Percentiles rank a stretch among this genome's conserved stretches.
Conservation (phyloP, 495 filamentous ascomycete species). For the Clavariopsis aquatica region DNA sequence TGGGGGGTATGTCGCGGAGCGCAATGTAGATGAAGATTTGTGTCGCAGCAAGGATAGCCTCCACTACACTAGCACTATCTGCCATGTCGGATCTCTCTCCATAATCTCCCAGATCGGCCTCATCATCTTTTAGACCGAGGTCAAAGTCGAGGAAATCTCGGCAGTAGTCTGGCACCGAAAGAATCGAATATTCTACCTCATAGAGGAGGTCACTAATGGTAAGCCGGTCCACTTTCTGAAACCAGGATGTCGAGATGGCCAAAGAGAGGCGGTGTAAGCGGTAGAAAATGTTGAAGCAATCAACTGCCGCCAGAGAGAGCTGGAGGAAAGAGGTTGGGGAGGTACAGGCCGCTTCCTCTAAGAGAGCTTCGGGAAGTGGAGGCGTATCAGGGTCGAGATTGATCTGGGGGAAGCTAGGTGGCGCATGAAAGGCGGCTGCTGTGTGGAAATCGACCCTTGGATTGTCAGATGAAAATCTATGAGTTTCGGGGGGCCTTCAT, state of each 20-base stretch:
- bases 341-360: conserved; percentile 29
- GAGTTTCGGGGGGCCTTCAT: no score
- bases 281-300: conserved; percentile 37
- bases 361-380: conserved; percentile 23
- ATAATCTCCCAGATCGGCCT: background rate
- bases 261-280: conserved; percentile 31
- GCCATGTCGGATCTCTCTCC: conserved; percentile 7
- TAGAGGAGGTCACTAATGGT: conserved; percentile 30
- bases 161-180: conserved; percentile 25
- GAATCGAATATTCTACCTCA: conserved; percentile 26
- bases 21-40: conserved; percentile 30
- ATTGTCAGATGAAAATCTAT: no score
- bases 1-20: conserved; percentile 22
- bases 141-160: conserved; percentile 29
- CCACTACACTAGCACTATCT: conserved; percentile 25
- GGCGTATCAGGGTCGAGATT: conserved; percentile 19
- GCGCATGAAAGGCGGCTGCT: conserved; percentile 25
- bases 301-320: conserved; percentile 20
- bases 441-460: conserved; percentile 36
- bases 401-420: conserved; percentile 23
- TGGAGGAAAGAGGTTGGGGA: conserved; percentile 33
- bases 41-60: conserved; percentile 20
- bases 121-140: background rate
- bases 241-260: conserved; percentile 21
- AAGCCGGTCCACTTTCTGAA: conserved; percentile 9